Base-by-base conservation (phyloP, 1,284 basidiomycete genomes). In the Cryptococcus amylolentus region DNA sequence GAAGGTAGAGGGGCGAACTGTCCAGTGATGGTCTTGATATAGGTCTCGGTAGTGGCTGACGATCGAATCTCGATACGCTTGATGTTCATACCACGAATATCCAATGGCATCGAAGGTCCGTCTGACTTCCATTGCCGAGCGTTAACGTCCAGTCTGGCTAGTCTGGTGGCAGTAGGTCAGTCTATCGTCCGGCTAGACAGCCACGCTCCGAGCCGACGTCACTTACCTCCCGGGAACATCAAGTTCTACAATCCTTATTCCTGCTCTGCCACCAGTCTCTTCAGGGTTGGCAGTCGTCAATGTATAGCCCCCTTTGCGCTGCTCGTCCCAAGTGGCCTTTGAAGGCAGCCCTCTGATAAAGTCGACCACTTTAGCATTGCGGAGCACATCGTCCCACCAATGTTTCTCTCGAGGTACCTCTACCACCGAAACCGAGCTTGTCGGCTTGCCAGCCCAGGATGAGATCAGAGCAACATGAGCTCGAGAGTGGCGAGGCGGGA, bases 341-440 rank as follows among this genome's bases (percentile, higher is more conserved):
- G 5, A 16, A 9, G 63, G 57, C 20, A 75, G 51, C 7, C 39
- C n/a, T 12, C 53, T 27, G 31, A 77, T 60, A 50, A 73, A 77
- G 1, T 56, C 28, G 9, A 62, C 55, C 7, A 79, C 71, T 12
- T 69, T 62, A 1, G 63, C 54, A n/a, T 69, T 64, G 0, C 62
- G 62, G 35, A 80, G 62, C 9, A 80, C 59, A 16, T 68, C 70
- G 18, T 75, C 69, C 71, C 77, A 80, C 70, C 74, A 78, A 57
- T 80, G 79, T 1, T 62, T 66, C 28, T 63, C 53, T 5, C 65
- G 55, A 0, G 71, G 65, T 1, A 78, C 69, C 46, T 80, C 80
- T 3, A 73, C 54, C n/a, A 65, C 52, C 35, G 52, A 56, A 1
- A 71, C 51, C 8, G 41, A 44, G 20, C 40, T 49, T 16, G 50